Evolutionary conservation across 2,329 filamentous ascomycete genomes (phyloP).

Genomic region (Chaetomiaceae sp.): DNA sequence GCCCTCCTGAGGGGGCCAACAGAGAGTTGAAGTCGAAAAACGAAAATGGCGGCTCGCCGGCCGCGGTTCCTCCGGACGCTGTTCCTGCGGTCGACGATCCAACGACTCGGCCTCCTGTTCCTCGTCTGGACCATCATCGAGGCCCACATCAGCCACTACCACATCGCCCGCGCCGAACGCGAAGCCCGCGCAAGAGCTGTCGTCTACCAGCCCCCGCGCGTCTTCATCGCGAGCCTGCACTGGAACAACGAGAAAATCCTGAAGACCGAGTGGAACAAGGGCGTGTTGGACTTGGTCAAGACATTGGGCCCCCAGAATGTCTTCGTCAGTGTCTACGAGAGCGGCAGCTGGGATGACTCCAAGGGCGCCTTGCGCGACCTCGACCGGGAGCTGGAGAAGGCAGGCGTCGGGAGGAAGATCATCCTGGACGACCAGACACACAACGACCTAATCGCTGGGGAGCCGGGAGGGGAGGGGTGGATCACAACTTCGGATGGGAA

Average conservation of each 20-base stretch:
- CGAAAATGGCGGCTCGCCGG: slow-evolving; percentile 3
- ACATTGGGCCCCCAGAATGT: slow-evolving; percentile 58
- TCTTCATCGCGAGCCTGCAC: slow-evolving; percentile 64
- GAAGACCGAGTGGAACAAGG: slow-evolving; percentile 54
- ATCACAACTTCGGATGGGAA: slow-evolving; percentile 48
- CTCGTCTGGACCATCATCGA: slow-evolving; percentile 25
- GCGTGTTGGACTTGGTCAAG: slow-evolving; percentile 51
- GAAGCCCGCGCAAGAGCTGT: slow-evolving; percentile 9
- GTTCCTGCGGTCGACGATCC: slow-evolving; percentile 19
- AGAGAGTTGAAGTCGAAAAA: not conserved
- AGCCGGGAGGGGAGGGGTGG: slow-evolving; percentile 47
- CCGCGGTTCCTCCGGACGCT: slow-evolving; percentile 20
- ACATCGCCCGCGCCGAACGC: slow-evolving; percentile 20
- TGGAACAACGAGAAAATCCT: slow-evolving; percentile 62
- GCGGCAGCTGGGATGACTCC: slow-evolving; percentile 62
- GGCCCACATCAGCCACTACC: slow-evolving; percentile 24
- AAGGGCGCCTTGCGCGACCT: slow-evolving; percentile 57
- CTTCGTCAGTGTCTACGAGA: slow-evolving; percentile 62
- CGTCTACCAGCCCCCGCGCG: slow-evolving; percentile 23
- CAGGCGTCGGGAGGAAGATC: slow-evolving; percentile 51
- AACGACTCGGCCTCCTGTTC: slow-evolving; percentile 18
- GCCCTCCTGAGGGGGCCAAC: not conserved
- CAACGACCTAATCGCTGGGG: slow-evolving; percentile 44
- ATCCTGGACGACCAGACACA: slow-evolving; percentile 49
- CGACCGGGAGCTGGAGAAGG: slow-evolving; percentile 45